Evolutionary conservation across 371 early-diverging fungal species (phyloP), one percentile per base, ranked within the genome.

Genomic region (Apophysomyces variabilis): DNA sequence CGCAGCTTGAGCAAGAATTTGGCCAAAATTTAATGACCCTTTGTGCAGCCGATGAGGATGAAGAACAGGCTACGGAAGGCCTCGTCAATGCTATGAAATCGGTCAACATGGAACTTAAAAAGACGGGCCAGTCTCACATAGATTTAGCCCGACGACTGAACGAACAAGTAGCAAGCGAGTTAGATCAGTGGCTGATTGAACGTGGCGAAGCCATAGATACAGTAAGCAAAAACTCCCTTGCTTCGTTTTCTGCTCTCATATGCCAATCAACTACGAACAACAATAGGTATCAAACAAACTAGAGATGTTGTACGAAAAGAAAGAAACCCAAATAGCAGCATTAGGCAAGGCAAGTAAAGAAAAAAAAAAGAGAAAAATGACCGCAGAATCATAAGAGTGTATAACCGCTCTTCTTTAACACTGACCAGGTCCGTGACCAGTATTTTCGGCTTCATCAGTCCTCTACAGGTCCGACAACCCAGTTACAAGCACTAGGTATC

Each of bases 91-190:
- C 72, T 7, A 59, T 71, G 11, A 38, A 64, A 12, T 58, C 75
- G 7, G 61, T 82, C 8, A 59, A 70, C 14, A 47, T 46, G 26
- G 80, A 82, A 57, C 43, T 82, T 2, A 39, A 46, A n/a, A 66
- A 73, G 9, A 70, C 78, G 7, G 74, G 74, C 0, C 62, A 76
- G 37, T 78, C 78, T 4, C 83, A 78, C 46, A 63, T 78, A 7
- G 76, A 76, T 13, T 38, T 82, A 37, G 58, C 83, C 5, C 44
- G 60, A 16, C 66, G 74, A 9, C 41, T 82, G 8, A 50, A 67
- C 13, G 11, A 59, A 14, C 62, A 74, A 18, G 70, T 79, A 3
- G 74, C 74, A 9, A 12, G 14, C 7, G 60, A 65, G 1, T 41
- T 78, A 16, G 58, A 66, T 1, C 71, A 68, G 18, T 79, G 81